phyloP scores from a whole-genome alignment of 768 basidiomycete species.

The Mycena pura region DNA sequence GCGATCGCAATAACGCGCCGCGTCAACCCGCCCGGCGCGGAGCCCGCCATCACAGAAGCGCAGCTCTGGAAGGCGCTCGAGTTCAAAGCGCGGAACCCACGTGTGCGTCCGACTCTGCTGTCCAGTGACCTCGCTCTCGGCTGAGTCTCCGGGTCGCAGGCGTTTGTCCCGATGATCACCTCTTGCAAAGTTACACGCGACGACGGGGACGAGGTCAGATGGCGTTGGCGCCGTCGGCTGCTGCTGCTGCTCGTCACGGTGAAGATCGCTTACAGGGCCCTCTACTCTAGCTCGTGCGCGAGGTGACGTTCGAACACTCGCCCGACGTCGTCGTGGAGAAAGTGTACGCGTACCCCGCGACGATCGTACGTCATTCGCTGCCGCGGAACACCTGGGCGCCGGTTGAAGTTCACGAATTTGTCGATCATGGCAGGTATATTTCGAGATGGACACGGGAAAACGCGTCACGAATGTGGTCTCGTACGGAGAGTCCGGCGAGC shows the following conservation, averaged over 20 bases:
- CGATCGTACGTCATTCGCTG: conserved; percentile 10
- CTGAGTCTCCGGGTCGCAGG: neutral
- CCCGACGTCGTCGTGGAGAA: conserved; percentile 4
- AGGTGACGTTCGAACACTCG: conserved; percentile 1
- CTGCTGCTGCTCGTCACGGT: too few relatives aligned
- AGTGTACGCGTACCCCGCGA: conserved; percentile 3
- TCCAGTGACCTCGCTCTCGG: too few relatives aligned
- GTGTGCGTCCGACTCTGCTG: neutral
- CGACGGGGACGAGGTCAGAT: conserved; percentile 18
- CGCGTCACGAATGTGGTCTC: conserved; percentile 20
- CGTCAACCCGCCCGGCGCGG: conserved; percentile 20
- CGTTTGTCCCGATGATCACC: conserved; percentile 13
- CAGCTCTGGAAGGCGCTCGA: conserved; percentile 25
- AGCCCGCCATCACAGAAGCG: conserved; percentile 21
- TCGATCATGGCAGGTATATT: conserved; percentile 8
- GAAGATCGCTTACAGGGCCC: too few relatives aligned
- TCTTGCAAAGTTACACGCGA: conserved; percentile 13
- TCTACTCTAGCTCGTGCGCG: conserved; percentile 8
- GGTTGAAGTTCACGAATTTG: too few relatives aligned
- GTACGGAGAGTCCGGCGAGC: conserved; percentile 14
- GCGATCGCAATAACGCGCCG: conserved; percentile 23
- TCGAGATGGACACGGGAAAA: conserved; percentile 14
- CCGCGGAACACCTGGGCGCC: neutral
- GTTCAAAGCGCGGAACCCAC: conserved; percentile 17
- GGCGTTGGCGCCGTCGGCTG: neutral